A percentile compares a stretch with the other conserved stretches of the same genome.
Evolutionary conservation across 2,329 filamentous ascomycete species (phyloP).

Genomic region (Neonectria faginata): DNA sequence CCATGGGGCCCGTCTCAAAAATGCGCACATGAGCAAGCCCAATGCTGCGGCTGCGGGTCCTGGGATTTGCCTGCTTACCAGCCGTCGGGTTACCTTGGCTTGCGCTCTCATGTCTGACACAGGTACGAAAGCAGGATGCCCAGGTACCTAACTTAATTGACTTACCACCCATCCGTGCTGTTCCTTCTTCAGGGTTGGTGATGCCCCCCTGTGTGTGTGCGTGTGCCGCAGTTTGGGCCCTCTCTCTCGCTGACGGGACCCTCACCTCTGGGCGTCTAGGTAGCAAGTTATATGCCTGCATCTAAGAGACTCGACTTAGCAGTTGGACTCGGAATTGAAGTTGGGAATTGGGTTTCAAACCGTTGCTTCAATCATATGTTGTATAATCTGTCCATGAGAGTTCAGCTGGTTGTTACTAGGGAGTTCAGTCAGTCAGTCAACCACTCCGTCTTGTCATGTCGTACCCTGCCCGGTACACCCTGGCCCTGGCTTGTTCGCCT

Average conservation of each 20-base stretch:
- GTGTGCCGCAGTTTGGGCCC: neutral
- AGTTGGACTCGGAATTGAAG: neutral
- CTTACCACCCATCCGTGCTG: neutral
- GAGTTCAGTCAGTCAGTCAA: neutral
- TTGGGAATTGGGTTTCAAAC: slow-evolving; percentile 7
- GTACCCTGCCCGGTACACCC: slow-evolving; percentile 9
- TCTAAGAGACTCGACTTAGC: neutral
- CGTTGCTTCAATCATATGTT: neutral
- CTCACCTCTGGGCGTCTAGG: neutral
- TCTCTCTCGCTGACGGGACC: neutral
- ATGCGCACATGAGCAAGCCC: slow-evolving; percentile 62
- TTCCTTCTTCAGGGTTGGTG: neutral
- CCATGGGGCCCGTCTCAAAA: slow-evolving; percentile 55
- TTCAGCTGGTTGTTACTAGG: neutral
- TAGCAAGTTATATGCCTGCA: slow-evolving; percentile 1
- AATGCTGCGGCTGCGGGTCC: slow-evolving; percentile 55
- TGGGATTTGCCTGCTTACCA: slow-evolving; percentile 37
- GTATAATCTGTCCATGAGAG: neutral
- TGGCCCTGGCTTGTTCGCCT: slow-evolving; percentile 21
- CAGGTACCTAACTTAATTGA: neutral
- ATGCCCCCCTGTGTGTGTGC: neutral
- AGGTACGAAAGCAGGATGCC: neutral
- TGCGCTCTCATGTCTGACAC: slow-evolving; percentile 7
- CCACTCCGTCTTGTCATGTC: neutral
- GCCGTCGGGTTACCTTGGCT: slow-evolving; percentile 33